These are phyloP conservation scores for Hygrocybe punicea DNA, from an alignment of 768 basidiomycete species.

Conservation along the genomic window DNA sequence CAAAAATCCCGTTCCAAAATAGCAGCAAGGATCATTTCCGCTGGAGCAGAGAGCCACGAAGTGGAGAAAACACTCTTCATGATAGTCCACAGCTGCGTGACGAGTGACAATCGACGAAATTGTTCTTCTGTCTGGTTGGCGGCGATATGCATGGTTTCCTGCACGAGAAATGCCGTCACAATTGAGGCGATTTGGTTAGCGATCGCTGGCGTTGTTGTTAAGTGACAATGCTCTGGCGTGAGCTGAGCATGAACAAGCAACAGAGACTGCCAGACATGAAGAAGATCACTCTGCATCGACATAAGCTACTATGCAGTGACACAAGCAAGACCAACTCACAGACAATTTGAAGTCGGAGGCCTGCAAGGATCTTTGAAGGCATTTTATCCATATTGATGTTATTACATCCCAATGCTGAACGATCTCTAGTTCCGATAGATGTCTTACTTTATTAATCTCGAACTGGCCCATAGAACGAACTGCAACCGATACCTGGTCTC, in stretches of 20 bases:
- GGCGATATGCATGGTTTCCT: constrained; percentile 4
- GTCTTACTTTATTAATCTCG: constrained; percentile 25
- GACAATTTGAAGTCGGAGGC: constrained; percentile 2
- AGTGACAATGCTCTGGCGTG: constrained; percentile 37
- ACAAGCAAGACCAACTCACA: constrained; percentile 2
- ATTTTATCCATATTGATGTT: constrained; percentile 36
- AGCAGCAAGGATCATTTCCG: constrained; percentile 45
- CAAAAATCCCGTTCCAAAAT: constrained; percentile 45
- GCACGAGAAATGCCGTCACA: constrained; percentile 36
- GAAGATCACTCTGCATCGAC: constrained; percentile 34
- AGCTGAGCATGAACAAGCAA: constrained; percentile 49
- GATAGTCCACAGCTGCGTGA: constrained; percentile 49
- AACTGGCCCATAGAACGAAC: constrained; percentile 28
- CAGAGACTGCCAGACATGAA: constrained; percentile 53
- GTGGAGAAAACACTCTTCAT: constrained; percentile 47
- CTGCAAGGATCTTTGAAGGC: constrained; percentile 16
- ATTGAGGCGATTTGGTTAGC: constrained; percentile 34
- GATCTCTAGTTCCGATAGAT: constrained; percentile 40
- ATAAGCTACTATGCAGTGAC: not conserved
- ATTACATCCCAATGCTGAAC: constrained; percentile 38
- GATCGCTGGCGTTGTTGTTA: constrained; percentile 30
- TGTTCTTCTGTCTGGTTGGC: constrained; percentile 25
- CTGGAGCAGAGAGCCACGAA: constrained; percentile 40
- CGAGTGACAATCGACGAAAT: constrained; percentile 35
- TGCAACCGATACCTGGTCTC: constrained; percentile 22